A percentile compares a stretch with the other conserved stretches of the same genome.
These are phyloP conservation scores for Trichophyton rubrum DNA, from an alignment of 2,329 filamentous ascomycete genomes.

Conservation along the genomic window DNA sequence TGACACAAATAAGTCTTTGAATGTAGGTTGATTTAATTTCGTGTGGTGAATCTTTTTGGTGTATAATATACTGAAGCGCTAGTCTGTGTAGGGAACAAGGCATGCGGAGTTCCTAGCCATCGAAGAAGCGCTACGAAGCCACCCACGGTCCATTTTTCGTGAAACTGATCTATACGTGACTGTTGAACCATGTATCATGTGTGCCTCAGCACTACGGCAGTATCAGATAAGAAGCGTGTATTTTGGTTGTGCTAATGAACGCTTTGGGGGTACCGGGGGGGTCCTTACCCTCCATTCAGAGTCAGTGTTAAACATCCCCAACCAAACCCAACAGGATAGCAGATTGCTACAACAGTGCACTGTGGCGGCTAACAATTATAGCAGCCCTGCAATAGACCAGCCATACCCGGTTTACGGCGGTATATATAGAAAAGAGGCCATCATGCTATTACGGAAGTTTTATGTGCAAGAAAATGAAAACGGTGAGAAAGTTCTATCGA, in stretches of 20 bases:
- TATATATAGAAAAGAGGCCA: conserved; percentile 81
- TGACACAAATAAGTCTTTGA: conserved; percentile 79
- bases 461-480: conserved; percentile 97
- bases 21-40: conserved; percentile 31
- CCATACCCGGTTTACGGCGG: conserved; percentile 77
- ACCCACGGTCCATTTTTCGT: conserved; percentile 55
- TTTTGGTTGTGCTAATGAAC: conserved; percentile 90
- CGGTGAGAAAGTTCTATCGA: conserved; percentile 32
- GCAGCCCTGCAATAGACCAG: conserved; percentile 57
- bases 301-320: conserved; percentile 25
- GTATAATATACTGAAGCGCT: background rate
- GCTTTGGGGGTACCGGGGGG: conserved; percentile 90
- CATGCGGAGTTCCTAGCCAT: conserved; percentile 94
- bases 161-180: conserved; percentile 85
- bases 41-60: background rate
- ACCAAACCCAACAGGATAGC: background rate
- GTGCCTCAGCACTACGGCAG: conserved; percentile 80
- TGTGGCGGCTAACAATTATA: background rate
- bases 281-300: conserved; percentile 77
- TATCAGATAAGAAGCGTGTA: conserved; percentile 80
- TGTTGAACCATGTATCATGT: conserved; percentile 98
- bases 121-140: conserved; percentile 48
- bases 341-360: background rate
- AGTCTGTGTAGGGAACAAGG: conserved; percentile 59
- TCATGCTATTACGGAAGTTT: conserved; percentile 81